Evolutionary conservation across 495 filamentous ascomycete genomes (phyloP), one percentile per base, ranked within the genome.

Genomic region (Bacidia rubella): DNA sequence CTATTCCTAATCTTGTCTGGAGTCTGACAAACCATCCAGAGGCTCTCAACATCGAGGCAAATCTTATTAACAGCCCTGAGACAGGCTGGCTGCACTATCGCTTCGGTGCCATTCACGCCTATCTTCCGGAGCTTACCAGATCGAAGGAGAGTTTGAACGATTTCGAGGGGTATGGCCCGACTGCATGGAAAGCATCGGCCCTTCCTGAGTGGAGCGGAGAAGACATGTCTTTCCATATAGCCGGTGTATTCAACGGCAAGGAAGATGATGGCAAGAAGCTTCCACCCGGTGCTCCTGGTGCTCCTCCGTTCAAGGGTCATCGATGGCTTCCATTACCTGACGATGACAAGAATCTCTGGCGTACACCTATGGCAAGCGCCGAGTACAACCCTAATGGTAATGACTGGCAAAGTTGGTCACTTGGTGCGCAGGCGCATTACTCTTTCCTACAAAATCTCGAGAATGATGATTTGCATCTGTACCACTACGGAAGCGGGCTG

Each of bases 401-500:
- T 1, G 64, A 63, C 45, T 65, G 66, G 65, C 55, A 56, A n/a
- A 64, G 59, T 7, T 75, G 72, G 72, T 62, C 68, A 23, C 58
- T 73, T 19, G 68, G 70, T n/a, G 70, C 72, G 25, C 72, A 75
- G 54, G 65, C 66, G 52, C 72, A 75, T 40, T 75, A 74, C 51
- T 72, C 69, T 10, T 63, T 75, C 40, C 63, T 75, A 21, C 59
- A 68, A 32, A 68, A 74, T 52, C 60, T 75, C 3, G 72, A 75
- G 49, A 61, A 68, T 15, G 59, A 68, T 48, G 55, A 65, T 10
- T 58, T 72, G 25, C 52, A 59, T 26, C 59, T 65, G 47, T 75
- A 75, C 59, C 63, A 70, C 53, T 71, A 70, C 54, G 65, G 59
- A 4, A 47, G 48, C 40, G 57, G 57, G 11, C 35, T 50, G 10